These are phyloP conservation scores for Sarocladium oryzae DNA, from an alignment of 2,329 filamentous ascomycete genomes.

Conservation along the genomic window DNA sequence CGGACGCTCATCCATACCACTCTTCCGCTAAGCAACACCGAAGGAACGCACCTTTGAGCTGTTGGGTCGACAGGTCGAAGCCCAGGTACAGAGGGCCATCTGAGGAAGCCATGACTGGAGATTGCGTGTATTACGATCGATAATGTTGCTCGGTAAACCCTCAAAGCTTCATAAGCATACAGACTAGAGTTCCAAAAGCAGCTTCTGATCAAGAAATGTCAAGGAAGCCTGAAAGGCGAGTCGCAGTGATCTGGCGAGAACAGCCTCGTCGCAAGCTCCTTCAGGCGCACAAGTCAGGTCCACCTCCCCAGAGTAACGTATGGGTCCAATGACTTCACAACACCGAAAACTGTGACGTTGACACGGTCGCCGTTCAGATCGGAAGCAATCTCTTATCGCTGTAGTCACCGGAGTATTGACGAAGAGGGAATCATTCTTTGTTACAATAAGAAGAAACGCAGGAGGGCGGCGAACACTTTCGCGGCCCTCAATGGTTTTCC, in stretches of 20 bases:
- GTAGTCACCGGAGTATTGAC: too few species aligned
- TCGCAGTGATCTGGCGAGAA: too few species aligned
- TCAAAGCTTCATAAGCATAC: too few species aligned
- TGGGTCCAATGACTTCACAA: conserved; percentile 9
- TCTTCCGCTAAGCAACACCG: background rate
- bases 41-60: conserved; percentile 67
- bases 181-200: too few species aligned
- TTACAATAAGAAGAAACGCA: too few species aligned
- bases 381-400: background rate
- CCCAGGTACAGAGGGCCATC: conserved; percentile 70
- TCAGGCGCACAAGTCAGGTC: background rate
- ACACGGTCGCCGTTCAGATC: background rate
- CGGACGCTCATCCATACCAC: background rate
- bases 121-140: background rate
- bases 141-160: too few species aligned
- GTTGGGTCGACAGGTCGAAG: conserved; percentile 94
- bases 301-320: conserved; percentile 8
- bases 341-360: background rate
- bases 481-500: too few species aligned
- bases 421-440: too few species aligned
- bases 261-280: too few species aligned
- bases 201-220: too few species aligned
- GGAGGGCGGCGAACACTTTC: background rate
- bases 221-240: too few species aligned
- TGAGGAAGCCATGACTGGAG: conserved; percentile 23